A percentile compares a stretch with the other conserved stretches of the same genome.
These are phyloP conservation scores for Zalerion maritima DNA, from an alignment of 495 filamentous ascomycete genomes.

Conservation along the genomic window DNA sequence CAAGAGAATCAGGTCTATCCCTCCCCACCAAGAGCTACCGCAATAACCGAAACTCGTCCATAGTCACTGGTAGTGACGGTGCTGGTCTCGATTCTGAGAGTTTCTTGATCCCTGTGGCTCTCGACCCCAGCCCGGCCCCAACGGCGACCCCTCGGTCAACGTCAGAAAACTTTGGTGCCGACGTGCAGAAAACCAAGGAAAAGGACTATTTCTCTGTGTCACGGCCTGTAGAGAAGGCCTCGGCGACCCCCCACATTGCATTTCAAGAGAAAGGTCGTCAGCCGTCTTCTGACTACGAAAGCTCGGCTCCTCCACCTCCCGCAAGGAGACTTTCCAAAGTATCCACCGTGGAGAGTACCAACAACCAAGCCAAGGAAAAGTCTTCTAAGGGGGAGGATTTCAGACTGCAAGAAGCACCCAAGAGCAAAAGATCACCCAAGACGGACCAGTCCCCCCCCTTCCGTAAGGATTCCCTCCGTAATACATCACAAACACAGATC, in stretches of 20 bases:
- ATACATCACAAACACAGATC: conserved; percentile 12
- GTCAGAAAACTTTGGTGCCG: conserved; percentile 28
- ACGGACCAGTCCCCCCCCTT: conserved; percentile 11
- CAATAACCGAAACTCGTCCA: conserved; percentile 57
- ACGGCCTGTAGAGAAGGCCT: conserved; percentile 20
- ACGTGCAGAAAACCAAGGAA: conserved; percentile 28
- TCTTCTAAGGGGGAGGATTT: conserved; percentile 41
- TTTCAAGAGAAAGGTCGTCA: conserved; percentile 77
- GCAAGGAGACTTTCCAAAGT: conserved; percentile 31
- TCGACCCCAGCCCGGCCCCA: conserved; percentile 65
- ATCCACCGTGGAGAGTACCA: conserved; percentile 20
- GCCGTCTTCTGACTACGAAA: conserved; percentile 35
- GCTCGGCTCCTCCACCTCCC: conserved; percentile 22
- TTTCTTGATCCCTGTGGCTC: conserved; percentile 79
- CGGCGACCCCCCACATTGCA: conserved; percentile 71
- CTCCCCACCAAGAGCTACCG: conserved; percentile 66
- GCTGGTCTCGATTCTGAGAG: conserved; percentile 50
- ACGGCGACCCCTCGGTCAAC: conserved; percentile 45
- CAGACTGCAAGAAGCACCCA: conserved; percentile 62
- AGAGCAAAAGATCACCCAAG: too few species aligned
- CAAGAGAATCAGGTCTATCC: conserved; percentile 42
- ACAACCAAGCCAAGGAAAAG: conserved; percentile 6
- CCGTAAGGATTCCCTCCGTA: conserved; percentile 16
- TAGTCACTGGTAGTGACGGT: conserved; percentile 44
- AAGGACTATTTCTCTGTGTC: conserved; percentile 38